Evolutionary conservation across 345 rosid species (phyloP).

Genomic region (Populus simonii): DNA sequence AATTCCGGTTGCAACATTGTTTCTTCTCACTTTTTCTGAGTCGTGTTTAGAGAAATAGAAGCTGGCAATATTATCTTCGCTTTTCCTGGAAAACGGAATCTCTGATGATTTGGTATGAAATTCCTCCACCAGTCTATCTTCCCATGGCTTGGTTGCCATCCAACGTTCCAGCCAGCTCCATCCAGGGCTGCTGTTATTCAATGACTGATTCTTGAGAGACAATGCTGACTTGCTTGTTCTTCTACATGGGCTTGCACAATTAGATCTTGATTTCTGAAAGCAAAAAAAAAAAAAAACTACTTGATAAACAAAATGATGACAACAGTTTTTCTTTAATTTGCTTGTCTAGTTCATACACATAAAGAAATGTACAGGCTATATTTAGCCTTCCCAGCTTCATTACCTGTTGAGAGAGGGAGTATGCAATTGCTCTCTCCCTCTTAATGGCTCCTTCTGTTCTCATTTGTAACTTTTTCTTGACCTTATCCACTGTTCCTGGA

Average conservation of each 20-base stretch:
- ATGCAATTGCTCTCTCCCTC: slow-evolving; percentile 89
- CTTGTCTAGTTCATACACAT: neutral
- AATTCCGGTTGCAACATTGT: slow-evolving; percentile 50
- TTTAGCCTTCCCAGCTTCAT: neutral
- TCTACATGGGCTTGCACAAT: slow-evolving; percentile 49
- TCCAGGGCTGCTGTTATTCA: slow-evolving; percentile 41
- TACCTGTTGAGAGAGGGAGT: slow-evolving; percentile 69
- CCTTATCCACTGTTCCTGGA: slow-evolving; percentile 59
- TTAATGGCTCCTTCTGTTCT: slow-evolving; percentile 80
- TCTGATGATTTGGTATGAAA: slow-evolving; percentile 26
- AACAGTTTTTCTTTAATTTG: neutral
- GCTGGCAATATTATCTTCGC: slow-evolving; percentile 40
- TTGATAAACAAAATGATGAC: neutral
- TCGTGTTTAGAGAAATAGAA: slow-evolving; percentile 40
- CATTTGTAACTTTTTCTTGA: slow-evolving; percentile 57
- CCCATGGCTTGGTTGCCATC: slow-evolving; percentile 83
- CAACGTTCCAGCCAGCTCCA: slow-evolving; percentile 73
- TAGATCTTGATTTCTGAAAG: slow-evolving; percentile 48
- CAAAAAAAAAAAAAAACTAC: slow-evolving; percentile 2
- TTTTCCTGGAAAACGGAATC: slow-evolving; percentile 41
- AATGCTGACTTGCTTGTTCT: slow-evolving; percentile 39
- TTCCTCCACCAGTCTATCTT: slow-evolving; percentile 50
- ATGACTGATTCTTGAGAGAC: slow-evolving; percentile 36
- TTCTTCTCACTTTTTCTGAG: slow-evolving; percentile 57
- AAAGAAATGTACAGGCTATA: neutral